Evolutionary conservation across 352 stramenopile genomes (phyloP).

Genomic region (Salisapilia sapeloensis): DNA sequence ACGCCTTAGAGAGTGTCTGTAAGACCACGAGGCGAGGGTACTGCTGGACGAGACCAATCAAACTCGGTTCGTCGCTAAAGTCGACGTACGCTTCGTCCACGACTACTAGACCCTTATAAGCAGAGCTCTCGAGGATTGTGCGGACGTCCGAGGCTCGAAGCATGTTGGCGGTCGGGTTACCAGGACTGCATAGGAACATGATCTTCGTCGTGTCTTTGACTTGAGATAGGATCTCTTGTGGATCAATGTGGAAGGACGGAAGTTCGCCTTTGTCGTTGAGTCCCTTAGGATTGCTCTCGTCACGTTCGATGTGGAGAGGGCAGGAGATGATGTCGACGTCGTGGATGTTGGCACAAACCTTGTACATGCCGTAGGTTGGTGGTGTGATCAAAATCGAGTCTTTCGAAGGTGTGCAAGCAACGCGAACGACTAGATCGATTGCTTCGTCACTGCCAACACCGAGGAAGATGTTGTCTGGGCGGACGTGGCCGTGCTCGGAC

Average conservation of each 20-base stretch:
- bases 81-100: conserved; percentile 98
- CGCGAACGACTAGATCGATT: conserved; percentile 96
- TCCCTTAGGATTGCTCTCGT: conserved; percentile 35
- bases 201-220: conserved; percentile 75
- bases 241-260: conserved; percentile 71
- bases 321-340: conserved; percentile 90
- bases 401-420: conserved; percentile 88
- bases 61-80: conserved; percentile 71
- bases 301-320: conserved; percentile 71
- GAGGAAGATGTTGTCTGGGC: conserved; percentile 90
- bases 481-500: conserved; percentile 19
- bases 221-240: conserved; percentile 18
- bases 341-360: conserved; percentile 96
- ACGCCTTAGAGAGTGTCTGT: conserved; percentile 97
- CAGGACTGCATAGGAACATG: conserved; percentile 95
- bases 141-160: conserved; percentile 85
- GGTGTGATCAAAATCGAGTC: conserved; percentile 93
- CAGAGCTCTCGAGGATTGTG: conserved; percentile 67
- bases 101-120: conserved; percentile 89
- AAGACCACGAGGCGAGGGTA: conserved; percentile 92
- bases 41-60: conserved; percentile 82
- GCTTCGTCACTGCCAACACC: conserved; percentile 97
- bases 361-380: conserved; percentile 99
- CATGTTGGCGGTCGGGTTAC: conserved; percentile 94
- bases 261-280: conserved; percentile 34